phyloP scores from a whole-genome alignment of 345 rosid species.

The Mangifera indica region DNA sequence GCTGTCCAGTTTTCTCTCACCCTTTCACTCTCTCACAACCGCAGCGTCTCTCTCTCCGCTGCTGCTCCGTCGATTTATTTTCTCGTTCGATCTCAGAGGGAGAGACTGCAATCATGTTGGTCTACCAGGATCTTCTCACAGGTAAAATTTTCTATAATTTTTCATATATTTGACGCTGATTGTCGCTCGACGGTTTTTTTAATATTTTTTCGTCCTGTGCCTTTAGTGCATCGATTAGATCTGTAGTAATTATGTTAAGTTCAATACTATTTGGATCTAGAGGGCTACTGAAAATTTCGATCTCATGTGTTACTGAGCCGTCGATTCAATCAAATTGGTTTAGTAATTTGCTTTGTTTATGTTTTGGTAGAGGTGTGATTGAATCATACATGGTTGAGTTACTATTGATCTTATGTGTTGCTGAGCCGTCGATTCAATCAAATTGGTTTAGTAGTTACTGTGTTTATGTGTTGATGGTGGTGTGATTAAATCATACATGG shows the following conservation, averaged over 20 bases:
- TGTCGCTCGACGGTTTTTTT: no score
- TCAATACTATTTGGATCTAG: not conserved
- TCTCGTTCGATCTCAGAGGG: conserved; percentile 31
- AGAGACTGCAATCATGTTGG: conserved; percentile 77
- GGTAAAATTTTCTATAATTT: conserved; percentile 33
- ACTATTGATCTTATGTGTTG: no score
- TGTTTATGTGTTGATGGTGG: no score
- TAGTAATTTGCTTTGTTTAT: not conserved
- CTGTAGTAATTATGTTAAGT: not conserved
- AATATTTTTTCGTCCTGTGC: not conserved
- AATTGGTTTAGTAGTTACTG: no score
- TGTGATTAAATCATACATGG: no score
- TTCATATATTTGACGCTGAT: not conserved
- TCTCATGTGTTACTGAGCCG: not conserved
- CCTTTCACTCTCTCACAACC: conserved; percentile 31
- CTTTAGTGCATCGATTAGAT: not conserved
- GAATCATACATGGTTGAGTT: no score
- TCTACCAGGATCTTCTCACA: conserved; percentile 75
- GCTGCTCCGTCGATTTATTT: not conserved
- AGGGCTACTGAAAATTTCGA: not conserved
- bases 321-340: not conserved
- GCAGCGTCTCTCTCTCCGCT: conserved; percentile 35
- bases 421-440: no score
- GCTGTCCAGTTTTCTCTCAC: not conserved
- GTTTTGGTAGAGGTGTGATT: no score